Percentiles rank a stretch among this genome's conserved stretches.
phyloP scores from a whole-genome alignment of 2,329 filamentous ascomycete species.

The Aspergillus chevalieri region DNA sequence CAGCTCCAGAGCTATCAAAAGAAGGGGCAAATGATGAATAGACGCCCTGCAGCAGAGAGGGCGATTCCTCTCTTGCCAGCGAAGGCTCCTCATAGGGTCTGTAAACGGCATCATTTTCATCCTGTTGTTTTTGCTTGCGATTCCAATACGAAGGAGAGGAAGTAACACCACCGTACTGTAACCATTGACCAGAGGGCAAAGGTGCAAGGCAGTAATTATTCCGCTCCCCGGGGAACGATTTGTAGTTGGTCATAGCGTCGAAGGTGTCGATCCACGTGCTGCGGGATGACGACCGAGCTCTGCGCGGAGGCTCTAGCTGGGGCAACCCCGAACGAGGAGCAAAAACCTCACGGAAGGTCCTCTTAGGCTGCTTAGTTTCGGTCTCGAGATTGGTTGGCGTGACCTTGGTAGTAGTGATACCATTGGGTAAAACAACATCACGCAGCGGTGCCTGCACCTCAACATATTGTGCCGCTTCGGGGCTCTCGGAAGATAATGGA shows the following conservation, averaged over 20 bases:
- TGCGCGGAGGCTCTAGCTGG: slow-evolving; percentile 36
- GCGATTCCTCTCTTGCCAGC: slow-evolving; percentile 26
- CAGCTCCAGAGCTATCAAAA: slow-evolving; percentile 39
- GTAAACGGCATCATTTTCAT: slow-evolving; percentile 16
- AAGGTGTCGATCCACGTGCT: slow-evolving; percentile 38
- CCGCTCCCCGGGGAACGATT: slow-evolving; percentile 29
- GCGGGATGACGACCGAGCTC: slow-evolving; percentile 27
- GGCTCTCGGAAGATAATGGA: slow-evolving; percentile 31
- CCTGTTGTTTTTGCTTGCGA: slow-evolving; percentile 30
- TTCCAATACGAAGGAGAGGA: slow-evolving; percentile 34
- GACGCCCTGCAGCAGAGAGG: slow-evolving; percentile 35
- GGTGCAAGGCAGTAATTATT: slow-evolving; percentile 36
- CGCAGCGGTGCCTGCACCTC: slow-evolving; percentile 48
- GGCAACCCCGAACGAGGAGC: slow-evolving; percentile 32
- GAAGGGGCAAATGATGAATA: slow-evolving; percentile 47
- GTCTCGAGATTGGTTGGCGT: slow-evolving; percentile 44
- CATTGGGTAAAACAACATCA: slow-evolving; percentile 65
- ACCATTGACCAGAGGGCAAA: slow-evolving; percentile 38
- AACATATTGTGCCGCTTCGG: slow-evolving; percentile 28
- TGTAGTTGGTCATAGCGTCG: slow-evolving; percentile 31
- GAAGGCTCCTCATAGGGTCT: slow-evolving; percentile 22
- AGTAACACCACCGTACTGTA: slow-evolving; percentile 37
- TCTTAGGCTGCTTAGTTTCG: slow-evolving; percentile 24
- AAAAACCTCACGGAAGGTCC: slow-evolving; percentile 43
- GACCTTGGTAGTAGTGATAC: slow-evolving; percentile 64